Base-by-base conservation (phyloP, 2,329 filamentous ascomycete species). In the Corynespora cassiicola region DNA sequence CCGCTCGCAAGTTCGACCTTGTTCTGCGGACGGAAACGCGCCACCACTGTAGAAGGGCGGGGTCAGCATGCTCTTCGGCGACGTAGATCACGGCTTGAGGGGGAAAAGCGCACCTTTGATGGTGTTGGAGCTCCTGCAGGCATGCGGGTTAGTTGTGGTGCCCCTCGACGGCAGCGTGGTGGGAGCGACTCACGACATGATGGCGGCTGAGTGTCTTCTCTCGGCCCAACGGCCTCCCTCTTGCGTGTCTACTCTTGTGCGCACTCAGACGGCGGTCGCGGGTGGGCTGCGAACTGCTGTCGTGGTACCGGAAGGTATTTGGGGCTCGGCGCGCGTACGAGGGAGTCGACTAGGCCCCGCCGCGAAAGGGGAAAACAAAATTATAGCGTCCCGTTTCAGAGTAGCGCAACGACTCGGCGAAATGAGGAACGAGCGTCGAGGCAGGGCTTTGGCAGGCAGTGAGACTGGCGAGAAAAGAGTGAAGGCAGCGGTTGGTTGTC, bases 1-100 rank as follows among this genome's bases (percentile, higher is more conserved):
- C 90, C 90, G 64, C 87, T 91, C 46, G 86, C 85, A 66, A 95
- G 79, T 77, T 99, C 94, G 71, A 94, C 74, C 75, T 89, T 90
- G 79, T 99, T 99, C 75, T 96, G 92, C 60, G 94, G 94, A 67
- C 94, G 85, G 75, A 99, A 99, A 65, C 94, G 89, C 77, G 92
- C 92, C 70, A 99, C 91, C 70, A 99, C 94, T 88, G 36, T 38
- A 58, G 39, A 30, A 37, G 40, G 18, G 33, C 42, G 46, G 35
- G 34, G 57, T 68, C 51, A 68, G 63, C 52, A 51, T 32, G 18
- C 22, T 29, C 25, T 24, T 26, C 38, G 12, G 3, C 36, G 12
- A 12, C 3, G 19, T 2, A 5, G 1, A 3, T 17, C 14, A 29
- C 26, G 17, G 9, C 12, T 6, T 19, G 9, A 12, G 33, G 27